phyloP scores from a whole-genome alignment of 208 protist species.

The Tritrichomonas foetus region DNA sequence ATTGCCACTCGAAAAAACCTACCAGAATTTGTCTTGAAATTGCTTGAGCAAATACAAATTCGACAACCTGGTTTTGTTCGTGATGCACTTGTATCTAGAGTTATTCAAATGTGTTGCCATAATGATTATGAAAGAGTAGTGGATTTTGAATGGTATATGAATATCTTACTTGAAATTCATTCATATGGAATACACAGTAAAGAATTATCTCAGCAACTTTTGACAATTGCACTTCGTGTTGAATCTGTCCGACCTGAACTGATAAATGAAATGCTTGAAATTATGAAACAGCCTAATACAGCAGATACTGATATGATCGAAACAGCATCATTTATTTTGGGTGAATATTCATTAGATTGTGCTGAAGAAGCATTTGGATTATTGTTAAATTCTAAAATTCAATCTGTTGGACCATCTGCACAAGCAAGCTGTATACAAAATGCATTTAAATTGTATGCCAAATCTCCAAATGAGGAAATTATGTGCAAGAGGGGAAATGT shows the following conservation, averaged over 20 bases:
- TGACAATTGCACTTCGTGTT: background rate
- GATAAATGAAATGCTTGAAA: background rate
- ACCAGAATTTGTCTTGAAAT: background rate
- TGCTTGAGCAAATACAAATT: background rate
- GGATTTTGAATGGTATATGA: constrained; percentile 7
- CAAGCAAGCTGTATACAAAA: background rate
- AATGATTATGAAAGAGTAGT: background rate
- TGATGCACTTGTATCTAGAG: background rate
- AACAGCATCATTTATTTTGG: background rate
- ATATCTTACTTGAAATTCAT: background rate
- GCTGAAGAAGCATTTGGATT: background rate
- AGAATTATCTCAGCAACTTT: background rate
- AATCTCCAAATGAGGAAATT: background rate
- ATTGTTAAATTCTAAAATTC: background rate
- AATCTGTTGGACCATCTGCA: background rate
- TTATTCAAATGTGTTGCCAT: background rate
- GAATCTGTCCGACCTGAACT: background rate
- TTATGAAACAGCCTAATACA: background rate
- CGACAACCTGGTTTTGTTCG: background rate
- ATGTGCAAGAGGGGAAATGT: background rate
- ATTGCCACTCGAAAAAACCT: background rate
- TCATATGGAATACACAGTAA: background rate
- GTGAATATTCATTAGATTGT: background rate
- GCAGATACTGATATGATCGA: background rate
- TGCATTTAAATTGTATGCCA: background rate